These are phyloP conservation scores for Gelatoporia subvermispora DNA, from an alignment of 768 basidiomycete species.

Conservation along the genomic window DNA sequence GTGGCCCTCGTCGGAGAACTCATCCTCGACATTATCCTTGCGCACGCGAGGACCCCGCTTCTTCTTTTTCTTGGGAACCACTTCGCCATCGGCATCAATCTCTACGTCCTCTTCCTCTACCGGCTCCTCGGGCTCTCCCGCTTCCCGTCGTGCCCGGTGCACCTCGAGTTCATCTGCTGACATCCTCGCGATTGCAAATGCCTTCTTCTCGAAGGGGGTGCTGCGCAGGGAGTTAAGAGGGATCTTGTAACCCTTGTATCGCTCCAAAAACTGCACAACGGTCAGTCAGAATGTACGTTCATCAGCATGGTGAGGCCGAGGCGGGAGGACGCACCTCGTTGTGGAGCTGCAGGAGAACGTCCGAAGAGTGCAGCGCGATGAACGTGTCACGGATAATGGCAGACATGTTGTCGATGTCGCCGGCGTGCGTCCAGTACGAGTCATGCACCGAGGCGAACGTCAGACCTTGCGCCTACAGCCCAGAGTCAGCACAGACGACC, in stretches of 20 bases:
- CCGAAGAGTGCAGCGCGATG: slow-evolving; percentile 84
- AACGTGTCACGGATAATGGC: slow-evolving; percentile 88
- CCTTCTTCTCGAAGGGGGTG: slow-evolving; percentile 37
- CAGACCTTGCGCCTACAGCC: slow-evolving; percentile 56
- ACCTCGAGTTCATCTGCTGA: no score
- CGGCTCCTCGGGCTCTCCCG: slow-evolving; percentile 12
- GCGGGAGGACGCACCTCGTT: slow-evolving; percentile 53
- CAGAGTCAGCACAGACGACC: slow-evolving; percentile 2
- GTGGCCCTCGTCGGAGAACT: slow-evolving; percentile 9
- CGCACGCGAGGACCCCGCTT: slow-evolving; percentile 12
- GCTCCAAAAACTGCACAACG: slow-evolving; percentile 56
- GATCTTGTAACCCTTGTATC: slow-evolving; percentile 70
- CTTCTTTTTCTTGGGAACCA: slow-evolving; percentile 16
- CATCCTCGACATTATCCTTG: slow-evolving; percentile 1
- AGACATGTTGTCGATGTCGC: slow-evolving; percentile 83
- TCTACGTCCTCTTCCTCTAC: slow-evolving; percentile 17
- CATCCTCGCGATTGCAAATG: slow-evolving; percentile 15
- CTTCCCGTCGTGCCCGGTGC: slow-evolving; percentile 8
- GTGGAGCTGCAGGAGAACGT: slow-evolving; percentile 69
- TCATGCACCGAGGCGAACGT: slow-evolving; percentile 97
- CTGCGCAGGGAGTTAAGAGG: slow-evolving; percentile 47
- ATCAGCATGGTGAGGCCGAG: neutral
- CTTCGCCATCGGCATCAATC: slow-evolving; percentile 22
- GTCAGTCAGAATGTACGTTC: slow-evolving; percentile 1
- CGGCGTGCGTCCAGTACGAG: slow-evolving; percentile 98